Evolutionary conservation across 2,329 filamentous ascomycete species (phyloP), one percentile per base, ranked within the genome.

Genomic region (Ceratocystis huliohia): DNA sequence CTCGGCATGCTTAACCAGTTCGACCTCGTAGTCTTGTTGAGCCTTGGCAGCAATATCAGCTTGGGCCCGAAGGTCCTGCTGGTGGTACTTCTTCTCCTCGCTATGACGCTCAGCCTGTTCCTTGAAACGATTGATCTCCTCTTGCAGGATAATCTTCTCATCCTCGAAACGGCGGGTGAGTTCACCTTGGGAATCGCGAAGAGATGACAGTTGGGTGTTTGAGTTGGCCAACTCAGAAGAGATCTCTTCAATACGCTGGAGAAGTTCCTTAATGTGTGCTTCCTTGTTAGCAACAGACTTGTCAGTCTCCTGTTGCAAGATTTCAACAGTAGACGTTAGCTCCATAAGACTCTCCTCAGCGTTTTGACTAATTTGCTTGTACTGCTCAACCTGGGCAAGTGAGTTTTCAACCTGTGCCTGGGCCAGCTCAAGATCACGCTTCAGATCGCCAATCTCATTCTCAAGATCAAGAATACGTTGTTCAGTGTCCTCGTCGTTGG

Each of bases 11-110:
- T 94, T 96, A 72, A 96, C 84, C 10, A 99, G 82, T 74, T 99
- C 94, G 69, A 87, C 87, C 75, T 99, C 95, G 73, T 99, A 99
- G 71, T 94, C 92, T 73, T 96, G 88, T 74, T 99, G 94, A 2
- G 94, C 91, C 74, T 91, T 89, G 65, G 91, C 87, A 1, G 94
- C 91, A 72, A 99, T 97, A 57, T 95, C 89, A 33, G 93, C 92
- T 75, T 99, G 94, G 0, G 90, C 87, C 69, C 94, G 92, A 53
- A 97, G 84, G 72, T 97, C 92, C 71, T 96, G 88, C 73, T 95
- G 90, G 73, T 96, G 89, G 73, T 88, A 91, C 70, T 89, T 86
- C 41, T 90, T 86, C 63, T 91, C 87, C 68, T 91, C 88, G 68
- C 85, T 81, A 74, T 93, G 87, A 65, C 88, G 84, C 70, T 91